Evolutionary conservation across 371 early-diverging fungal species (phyloP).

Genomic region (Cokeromyces recurvatus): DNA sequence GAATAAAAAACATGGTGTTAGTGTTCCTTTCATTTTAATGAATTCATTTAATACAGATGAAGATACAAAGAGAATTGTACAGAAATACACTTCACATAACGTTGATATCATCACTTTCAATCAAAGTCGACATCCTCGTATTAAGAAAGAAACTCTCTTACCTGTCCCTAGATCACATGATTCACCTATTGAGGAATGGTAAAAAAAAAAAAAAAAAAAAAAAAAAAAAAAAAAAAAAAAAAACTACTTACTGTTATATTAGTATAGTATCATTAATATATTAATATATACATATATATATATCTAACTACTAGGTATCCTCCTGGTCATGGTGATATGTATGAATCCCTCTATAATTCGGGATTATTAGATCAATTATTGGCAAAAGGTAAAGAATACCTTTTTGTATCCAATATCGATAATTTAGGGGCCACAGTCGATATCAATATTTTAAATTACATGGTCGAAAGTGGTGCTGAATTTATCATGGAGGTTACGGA

Average conservation of each 20-base stretch:
- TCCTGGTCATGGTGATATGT: slow-evolving; percentile 99
- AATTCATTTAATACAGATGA: slow-evolving; percentile 99
- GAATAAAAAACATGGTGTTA: slow-evolving; percentile 83
- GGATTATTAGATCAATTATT: slow-evolving; percentile 96
- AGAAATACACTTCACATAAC: slow-evolving; percentile 91
- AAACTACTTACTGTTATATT: too few relatives aligned
- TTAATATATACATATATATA: not conserved
- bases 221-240: not conserved
- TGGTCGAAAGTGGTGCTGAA: slow-evolving; percentile 87
- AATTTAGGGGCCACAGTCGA: slow-evolving; percentile 99
- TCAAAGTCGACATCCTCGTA: slow-evolving; percentile 96
- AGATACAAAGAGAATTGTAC: slow-evolving; percentile 95
- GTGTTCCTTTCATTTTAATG: slow-evolving; percentile 98
- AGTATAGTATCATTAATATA: slow-evolving; percentile 1
- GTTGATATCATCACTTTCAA: slow-evolving; percentile 95
- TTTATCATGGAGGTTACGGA: slow-evolving; percentile 99
- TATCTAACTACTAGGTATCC: slow-evolving; percentile 96
- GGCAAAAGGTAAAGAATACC: slow-evolving; percentile 96
- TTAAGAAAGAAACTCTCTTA: slow-evolving; percentile 90
- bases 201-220: not conserved
- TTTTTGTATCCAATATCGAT: slow-evolving; percentile 99
- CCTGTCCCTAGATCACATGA: slow-evolving; percentile 75
- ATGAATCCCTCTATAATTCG: slow-evolving; percentile 90
- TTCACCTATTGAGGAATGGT: slow-evolving; percentile 54
- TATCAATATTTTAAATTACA: slow-evolving; percentile 86